Evolutionary conservation across 345 rosid genomes (phyloP).

Genomic region (Excoecaria cochinchinensis): DNA sequence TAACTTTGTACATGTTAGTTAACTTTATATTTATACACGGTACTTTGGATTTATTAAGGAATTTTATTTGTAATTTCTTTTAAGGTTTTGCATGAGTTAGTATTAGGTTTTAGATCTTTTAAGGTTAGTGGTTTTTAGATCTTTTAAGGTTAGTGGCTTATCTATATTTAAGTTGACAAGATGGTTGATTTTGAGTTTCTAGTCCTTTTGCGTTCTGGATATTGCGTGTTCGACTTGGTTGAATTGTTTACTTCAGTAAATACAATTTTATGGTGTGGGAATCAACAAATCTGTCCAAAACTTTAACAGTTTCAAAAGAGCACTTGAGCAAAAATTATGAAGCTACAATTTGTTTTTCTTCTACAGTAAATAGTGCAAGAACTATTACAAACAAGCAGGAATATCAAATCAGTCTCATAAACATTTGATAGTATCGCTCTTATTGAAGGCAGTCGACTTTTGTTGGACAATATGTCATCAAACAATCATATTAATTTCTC

Average conservation of each 20-base stretch:
- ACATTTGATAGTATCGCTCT: background rate
- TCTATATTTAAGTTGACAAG: background rate
- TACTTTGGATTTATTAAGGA: no score
- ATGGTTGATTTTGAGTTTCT: background rate
- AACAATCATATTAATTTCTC: background rate
- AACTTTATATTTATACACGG: no score
- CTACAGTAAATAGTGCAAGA: background rate
- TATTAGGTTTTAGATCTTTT: background rate
- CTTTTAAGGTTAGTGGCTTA: background rate
- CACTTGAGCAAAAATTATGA: background rate
- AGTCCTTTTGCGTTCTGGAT: background rate
- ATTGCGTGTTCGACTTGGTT: background rate
- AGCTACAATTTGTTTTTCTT: background rate
- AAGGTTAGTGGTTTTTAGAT: background rate
- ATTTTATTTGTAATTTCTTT: no score
- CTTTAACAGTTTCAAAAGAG: background rate
- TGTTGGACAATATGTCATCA: background rate
- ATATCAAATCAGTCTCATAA: background rate
- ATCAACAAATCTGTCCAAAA: background rate
- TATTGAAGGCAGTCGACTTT: background rate
- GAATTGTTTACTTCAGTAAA: background rate
- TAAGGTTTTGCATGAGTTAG: background rate
- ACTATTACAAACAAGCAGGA: background rate
- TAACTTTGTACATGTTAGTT: background rate
- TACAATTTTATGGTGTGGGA: background rate